Evolutionary conservation across 2,329 filamentous ascomycete species (phyloP).

Genomic region (Trichoderma brevicompactum): DNA sequence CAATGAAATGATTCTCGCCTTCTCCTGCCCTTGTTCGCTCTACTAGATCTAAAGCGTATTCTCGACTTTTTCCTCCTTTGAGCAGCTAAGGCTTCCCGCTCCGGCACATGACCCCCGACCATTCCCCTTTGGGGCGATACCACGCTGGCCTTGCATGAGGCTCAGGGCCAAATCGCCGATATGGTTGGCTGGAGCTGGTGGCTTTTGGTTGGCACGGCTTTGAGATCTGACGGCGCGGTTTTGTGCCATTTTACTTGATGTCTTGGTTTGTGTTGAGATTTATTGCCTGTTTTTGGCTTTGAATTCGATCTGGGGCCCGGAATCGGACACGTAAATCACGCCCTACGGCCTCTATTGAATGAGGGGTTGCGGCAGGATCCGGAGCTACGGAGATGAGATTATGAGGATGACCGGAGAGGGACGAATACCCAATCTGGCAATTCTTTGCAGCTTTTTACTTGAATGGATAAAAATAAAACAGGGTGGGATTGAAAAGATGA

Average conservation of each 20-base stretch:
- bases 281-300: conserved; percentile 16
- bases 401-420: background rate
- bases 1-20: background rate
- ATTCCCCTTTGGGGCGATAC: conserved; percentile 23
- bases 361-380: conserved; percentile 5
- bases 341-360: background rate
- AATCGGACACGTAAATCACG: background rate
- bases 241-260: background rate
- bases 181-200: background rate
- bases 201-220: background rate
- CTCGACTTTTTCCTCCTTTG: background rate
- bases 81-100: background rate
- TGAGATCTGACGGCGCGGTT: too few relatives aligned
- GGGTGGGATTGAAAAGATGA: too few relatives aligned
- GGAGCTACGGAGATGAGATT: background rate
- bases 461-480: too few relatives aligned
- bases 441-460: background rate
- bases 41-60: background rate
- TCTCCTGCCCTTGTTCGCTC: background rate
- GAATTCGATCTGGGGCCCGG: background rate
- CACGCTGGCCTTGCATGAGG: conserved; percentile 19
- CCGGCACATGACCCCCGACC: conserved; percentile 13
- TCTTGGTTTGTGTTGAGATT: background rate
- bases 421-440: background rate
- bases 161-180: conserved; percentile 8